A percentile compares a stretch with the other conserved stretches of the same genome.
Conservation (phyloP, 1,139 yeast species). For the Pichia terricola region DNA sequence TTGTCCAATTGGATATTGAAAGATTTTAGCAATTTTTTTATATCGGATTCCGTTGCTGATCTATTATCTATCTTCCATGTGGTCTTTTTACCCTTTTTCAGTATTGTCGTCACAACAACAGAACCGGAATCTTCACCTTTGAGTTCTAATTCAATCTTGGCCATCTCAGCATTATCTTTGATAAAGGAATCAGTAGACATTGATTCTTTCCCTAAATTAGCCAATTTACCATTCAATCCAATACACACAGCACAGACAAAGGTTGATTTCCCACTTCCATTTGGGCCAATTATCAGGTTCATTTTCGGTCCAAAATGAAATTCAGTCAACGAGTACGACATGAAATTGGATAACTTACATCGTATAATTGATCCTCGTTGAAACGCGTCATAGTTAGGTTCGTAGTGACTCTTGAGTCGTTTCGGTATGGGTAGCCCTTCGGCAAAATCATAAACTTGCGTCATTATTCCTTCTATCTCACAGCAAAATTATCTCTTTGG, state of each 20-base stretch:
- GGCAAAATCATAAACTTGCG: slow-evolving; percentile 3
- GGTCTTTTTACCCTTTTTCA: slow-evolving; percentile 33
- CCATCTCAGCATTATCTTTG: slow-evolving; percentile 54
- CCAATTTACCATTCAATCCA: slow-evolving; percentile 78
- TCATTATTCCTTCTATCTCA: not conserved
- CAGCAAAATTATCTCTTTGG: too few relatives aligned
- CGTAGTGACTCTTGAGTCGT: slow-evolving; percentile 11
- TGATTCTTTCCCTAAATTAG: slow-evolving; percentile 70
- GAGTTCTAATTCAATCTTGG: slow-evolving; percentile 57
- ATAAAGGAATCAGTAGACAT: slow-evolving; percentile 59
- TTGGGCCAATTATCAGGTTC: slow-evolving; percentile 94
- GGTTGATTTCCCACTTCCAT: slow-evolving; percentile 94
- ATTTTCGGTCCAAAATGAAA: slow-evolving; percentile 74
- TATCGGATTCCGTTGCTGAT: slow-evolving; percentile 33
- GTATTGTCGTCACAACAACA: slow-evolving; percentile 35
- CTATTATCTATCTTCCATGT: slow-evolving; percentile 52
- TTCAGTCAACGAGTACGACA: slow-evolving; percentile 72
- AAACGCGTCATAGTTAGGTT: slow-evolving; percentile 16
- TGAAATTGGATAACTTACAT: slow-evolving; percentile 63
- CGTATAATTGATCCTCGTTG: slow-evolving; percentile 59
- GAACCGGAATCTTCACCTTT: slow-evolving; percentile 34
- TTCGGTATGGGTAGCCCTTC: slow-evolving; percentile 12
- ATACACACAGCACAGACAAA: slow-evolving; percentile 89
- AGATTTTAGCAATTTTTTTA: slow-evolving; percentile 36
- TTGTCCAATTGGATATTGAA: slow-evolving; percentile 82